Evolutionary conservation across 331 rosid species (phyloP), one percentile per base, ranked within the genome.

Genomic region (Stylosanthes scabra): DNA sequence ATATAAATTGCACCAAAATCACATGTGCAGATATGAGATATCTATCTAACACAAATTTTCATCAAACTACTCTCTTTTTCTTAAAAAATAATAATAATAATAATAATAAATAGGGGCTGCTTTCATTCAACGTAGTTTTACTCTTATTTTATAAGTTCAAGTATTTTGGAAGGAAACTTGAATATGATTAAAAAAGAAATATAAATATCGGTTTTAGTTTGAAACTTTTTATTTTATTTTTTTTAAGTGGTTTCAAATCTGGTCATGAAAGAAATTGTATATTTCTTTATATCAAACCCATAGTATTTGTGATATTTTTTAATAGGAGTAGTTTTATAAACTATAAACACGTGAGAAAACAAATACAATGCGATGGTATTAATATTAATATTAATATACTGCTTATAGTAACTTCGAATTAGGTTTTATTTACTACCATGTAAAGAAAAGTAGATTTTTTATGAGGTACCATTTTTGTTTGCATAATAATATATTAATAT

Each of bases 1-100:
- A 62, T 54, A 57, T 44, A 57, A 31, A 63, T 46, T 71, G 74
- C 68, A 78, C 14, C 54, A 27, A 45, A 78, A 70, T 70, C 72
- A 78, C 74, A 25, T 70, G 72, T 55, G 45, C 61, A 12, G 3
- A 55, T 34, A 42, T 54, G 55, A 12, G 3, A 55, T 34, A 42
- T 54, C 41, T 37, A 9, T 59, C n/a, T 20, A 25, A 20, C 14
- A 70, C 34, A 60, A 37, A 37, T 28, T 28, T 37, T 31, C 29
- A 60, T 34, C 25, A 60, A 13, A 60, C 25, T 34, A 34, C 6
- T 0, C 39, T 34, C 39, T 2, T 54, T 54, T 16, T 54, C 16
- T 14, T 20, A 20, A 20, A 20, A n/a, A n/a, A n/a, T n/a, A n/a
- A n/a, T n/a, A n/a, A n/a, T n/a, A 51, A 5, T 2, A 2, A 7